Evolutionary conservation across 129 eudicot species (phyloP).

Genomic region (Scalesia atractyloides): DNA sequence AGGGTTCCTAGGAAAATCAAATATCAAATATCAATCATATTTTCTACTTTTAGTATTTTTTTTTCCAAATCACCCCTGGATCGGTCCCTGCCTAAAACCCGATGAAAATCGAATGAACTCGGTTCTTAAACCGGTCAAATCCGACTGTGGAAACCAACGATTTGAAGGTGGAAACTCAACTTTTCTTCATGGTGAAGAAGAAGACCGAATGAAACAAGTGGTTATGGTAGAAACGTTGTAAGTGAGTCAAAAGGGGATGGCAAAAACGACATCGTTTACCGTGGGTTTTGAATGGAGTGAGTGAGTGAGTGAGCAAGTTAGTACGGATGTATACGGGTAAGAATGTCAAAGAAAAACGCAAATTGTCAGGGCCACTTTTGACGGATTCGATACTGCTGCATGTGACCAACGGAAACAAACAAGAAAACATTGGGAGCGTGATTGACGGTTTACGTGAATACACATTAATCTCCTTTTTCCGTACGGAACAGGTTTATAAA

Average conservation of each 20-base stretch:
- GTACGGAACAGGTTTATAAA: slow-evolving; percentile 2
- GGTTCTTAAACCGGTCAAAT: slow-evolving; percentile 9
- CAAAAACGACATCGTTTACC: neutral
- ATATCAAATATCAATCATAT: no score
- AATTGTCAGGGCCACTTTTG: neutral
- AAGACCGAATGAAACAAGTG: neutral
- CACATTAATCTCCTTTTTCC: neutral
- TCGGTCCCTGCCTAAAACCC: no score
- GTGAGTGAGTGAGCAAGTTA: neutral
- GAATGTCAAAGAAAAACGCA: slow-evolving; percentile 12
- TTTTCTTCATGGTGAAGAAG: neutral
- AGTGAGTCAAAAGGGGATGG: neutral
- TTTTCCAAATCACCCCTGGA: no score
- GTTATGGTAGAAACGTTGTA: no score
- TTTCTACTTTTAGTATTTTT: no score
- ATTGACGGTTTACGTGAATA: slow-evolving; percentile 22
- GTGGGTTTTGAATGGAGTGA: neutral
- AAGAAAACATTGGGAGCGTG: slow-evolving; percentile 14
- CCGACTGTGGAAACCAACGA: no score
- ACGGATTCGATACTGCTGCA: slow-evolving; percentile 9
- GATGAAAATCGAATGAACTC: neutral
- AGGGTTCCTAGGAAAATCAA: no score
- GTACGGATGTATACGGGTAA: slow-evolving; percentile 16
- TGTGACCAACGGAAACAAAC: slow-evolving; percentile 12
- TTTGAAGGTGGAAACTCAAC: neutral